Conservation (phyloP, 306 rosid genomes). For the Prunus dulcis region DNA sequence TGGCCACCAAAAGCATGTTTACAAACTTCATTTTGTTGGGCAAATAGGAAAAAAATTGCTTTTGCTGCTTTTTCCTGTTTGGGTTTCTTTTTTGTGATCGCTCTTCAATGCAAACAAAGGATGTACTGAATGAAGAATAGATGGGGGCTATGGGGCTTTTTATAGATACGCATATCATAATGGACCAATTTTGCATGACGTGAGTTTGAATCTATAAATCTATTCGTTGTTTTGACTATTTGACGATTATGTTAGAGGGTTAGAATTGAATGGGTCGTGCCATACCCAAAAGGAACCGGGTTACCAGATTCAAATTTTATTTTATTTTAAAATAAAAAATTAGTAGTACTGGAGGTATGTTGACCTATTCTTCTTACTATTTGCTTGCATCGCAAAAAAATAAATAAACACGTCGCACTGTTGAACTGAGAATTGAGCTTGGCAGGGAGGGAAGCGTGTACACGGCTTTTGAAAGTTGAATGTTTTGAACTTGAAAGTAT, state of each 20-base stretch:
- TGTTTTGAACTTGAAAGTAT: not conserved
- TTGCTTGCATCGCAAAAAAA: not conserved
- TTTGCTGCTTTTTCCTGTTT: not conserved
- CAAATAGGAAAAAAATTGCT: not conserved
- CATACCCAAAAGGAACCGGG: not conserved
- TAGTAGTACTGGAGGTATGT: not conserved
- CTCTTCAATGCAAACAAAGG: not conserved
- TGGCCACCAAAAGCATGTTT: not conserved
- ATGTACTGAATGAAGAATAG: not conserved
- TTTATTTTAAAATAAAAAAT: no score
- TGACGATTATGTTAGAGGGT: not conserved
- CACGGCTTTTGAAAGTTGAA: not conserved
- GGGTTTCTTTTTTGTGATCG: not conserved
- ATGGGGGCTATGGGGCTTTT: not conserved
- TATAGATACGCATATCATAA: not conserved
- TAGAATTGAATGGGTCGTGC: slow-evolving; percentile 2
- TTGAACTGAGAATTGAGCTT: no score
- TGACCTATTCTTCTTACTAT: not conserved
- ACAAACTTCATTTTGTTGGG: slow-evolving; percentile 4
- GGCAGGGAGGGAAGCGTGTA: not conserved
- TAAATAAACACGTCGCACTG: no score
- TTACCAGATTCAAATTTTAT: no score
- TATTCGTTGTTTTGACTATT: slow-evolving; percentile 1
- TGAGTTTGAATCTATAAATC: not conserved
- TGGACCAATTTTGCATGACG: not conserved